phyloP scores from a whole-genome alignment of 352 stramenopile genomes.

The Globisporangium camurandrum region DNA sequence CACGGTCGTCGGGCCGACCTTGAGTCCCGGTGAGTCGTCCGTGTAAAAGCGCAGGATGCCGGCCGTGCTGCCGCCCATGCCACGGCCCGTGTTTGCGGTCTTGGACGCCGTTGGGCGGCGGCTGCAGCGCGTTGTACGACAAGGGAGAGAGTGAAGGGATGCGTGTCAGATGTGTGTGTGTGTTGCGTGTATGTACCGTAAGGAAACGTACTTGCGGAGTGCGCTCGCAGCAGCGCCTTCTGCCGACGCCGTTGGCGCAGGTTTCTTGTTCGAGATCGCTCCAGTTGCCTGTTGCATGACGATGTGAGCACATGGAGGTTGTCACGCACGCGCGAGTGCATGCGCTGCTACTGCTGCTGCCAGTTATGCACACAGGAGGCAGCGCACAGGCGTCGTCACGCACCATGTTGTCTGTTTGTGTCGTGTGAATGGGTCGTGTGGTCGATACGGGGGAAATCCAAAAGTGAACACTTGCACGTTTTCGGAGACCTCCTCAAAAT shows the following conservation, averaged over 20 bases:
- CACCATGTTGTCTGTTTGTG: too few species aligned
- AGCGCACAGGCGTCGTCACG: too few species aligned
- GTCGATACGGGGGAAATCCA: too few species aligned
- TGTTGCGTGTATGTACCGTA: background rate
- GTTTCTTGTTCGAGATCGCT: constrained; percentile 54
- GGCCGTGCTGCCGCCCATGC: constrained; percentile 78
- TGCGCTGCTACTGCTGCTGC: too few species aligned
- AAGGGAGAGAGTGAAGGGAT: constrained; percentile 1
- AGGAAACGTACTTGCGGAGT: constrained; percentile 48
- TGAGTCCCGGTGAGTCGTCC: constrained; percentile 93
- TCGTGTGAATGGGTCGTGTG: too few species aligned
- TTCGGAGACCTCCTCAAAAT: too few species aligned
- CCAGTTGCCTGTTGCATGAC: constrained; percentile 28
- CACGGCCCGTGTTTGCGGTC: constrained; percentile 66
- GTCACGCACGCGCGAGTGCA: too few species aligned
- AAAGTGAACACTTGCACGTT: too few species aligned
- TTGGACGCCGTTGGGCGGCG: constrained; percentile 41
- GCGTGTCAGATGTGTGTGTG: background rate
- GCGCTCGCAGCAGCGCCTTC: constrained; percentile 63
- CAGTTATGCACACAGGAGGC: too few species aligned
- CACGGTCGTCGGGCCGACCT: constrained; percentile 94
- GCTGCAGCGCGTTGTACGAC: constrained; percentile 14
- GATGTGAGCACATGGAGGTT: too few species aligned
- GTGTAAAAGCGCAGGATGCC: constrained; percentile 97
- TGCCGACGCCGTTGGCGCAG: constrained; percentile 43